Conservation (phyloP, 768 basidiomycete species). For the Pulveroboletus sp. region DNA sequence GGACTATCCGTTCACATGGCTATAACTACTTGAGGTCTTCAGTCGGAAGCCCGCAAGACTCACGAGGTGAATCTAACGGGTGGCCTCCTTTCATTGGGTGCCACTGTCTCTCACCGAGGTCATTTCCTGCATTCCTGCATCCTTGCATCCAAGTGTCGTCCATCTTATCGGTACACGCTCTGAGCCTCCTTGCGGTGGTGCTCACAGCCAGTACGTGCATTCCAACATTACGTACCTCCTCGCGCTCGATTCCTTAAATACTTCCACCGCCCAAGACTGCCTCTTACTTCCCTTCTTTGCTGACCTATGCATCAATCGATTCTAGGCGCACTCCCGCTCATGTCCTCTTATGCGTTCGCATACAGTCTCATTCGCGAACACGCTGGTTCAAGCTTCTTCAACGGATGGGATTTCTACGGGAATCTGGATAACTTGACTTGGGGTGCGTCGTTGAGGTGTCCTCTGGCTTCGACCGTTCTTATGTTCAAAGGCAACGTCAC, state of each 20-base stretch:
- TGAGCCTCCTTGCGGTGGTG: neutral
- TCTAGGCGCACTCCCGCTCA: neutral
- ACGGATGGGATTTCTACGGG: constrained; percentile 53
- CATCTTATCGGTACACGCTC: neutral
- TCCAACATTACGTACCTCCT: constrained; percentile 1
- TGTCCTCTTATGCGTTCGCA: constrained; percentile 5
- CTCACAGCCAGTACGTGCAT: neutral
- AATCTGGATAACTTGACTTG: constrained; percentile 43
- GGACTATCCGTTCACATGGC: neutral
- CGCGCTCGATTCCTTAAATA: constrained; percentile 3
- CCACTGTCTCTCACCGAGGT: neutral
- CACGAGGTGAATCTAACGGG: neutral
- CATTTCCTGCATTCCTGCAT: neutral
- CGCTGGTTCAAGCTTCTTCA: constrained; percentile 49
- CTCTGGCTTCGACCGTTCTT: constrained; percentile 1
- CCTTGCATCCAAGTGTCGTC: neutral
- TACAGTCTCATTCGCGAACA: constrained; percentile 43
- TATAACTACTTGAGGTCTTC: neutral
- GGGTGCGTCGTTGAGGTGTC: constrained; percentile 27
- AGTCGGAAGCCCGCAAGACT: neutral
- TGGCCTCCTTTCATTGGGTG: neutral
- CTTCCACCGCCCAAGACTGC: neutral
- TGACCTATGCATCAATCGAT: constrained; percentile 11
- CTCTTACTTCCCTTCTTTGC: neutral
- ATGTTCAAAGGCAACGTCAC: constrained; percentile 52